Percentiles rank a stretch among this genome's conserved stretches.
phyloP scores from a whole-genome alignment of 306 rosid species.

The Arachis hypogaea region DNA sequence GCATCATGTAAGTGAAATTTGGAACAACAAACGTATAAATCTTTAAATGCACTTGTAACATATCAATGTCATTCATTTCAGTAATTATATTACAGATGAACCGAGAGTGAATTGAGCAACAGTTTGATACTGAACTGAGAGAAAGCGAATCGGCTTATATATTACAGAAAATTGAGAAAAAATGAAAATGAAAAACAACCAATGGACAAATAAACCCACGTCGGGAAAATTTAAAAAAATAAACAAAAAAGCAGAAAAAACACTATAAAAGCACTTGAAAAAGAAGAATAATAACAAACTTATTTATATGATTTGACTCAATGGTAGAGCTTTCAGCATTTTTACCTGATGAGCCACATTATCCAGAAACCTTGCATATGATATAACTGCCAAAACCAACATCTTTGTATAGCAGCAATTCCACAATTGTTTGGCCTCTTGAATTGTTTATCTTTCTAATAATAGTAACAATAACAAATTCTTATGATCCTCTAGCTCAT shows the following conservation, averaged over 20 bases:
- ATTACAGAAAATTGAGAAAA: conserved; percentile 31
- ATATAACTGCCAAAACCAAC: too few relatives aligned
- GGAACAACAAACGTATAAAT: conserved; percentile 14
- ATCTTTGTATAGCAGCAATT: too few relatives aligned
- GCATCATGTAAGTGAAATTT: conserved; percentile 16
- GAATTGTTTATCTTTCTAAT: not conserved
- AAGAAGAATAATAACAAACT: conserved; percentile 38
- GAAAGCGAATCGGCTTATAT: conserved; percentile 26
- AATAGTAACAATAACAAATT: conserved; percentile 7
- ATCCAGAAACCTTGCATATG: too few relatives aligned
- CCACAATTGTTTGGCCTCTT: too few relatives aligned
- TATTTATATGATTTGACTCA: conserved; percentile 42
- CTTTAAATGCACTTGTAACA: conserved; percentile 21
- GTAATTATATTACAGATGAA: conserved; percentile 4
- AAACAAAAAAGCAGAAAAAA: conserved; percentile 24
- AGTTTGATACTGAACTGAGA: conserved; percentile 10
- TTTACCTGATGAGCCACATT: too few relatives aligned
- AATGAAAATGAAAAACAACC: conserved; percentile 17
- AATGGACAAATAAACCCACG: conserved; percentile 9
- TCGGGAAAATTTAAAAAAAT: not conserved
- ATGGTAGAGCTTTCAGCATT: conserved; percentile 8
- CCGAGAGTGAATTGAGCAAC: not conserved
- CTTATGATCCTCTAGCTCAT: conserved; percentile 51
- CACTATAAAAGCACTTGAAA: conserved; percentile 38
- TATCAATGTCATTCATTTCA: conserved; percentile 28